Percentiles rank a stretch among this genome's conserved stretches.
Evolutionary conservation across 78 protist genomes (phyloP).

Genomic region (Diacronema lutheri): DNA sequence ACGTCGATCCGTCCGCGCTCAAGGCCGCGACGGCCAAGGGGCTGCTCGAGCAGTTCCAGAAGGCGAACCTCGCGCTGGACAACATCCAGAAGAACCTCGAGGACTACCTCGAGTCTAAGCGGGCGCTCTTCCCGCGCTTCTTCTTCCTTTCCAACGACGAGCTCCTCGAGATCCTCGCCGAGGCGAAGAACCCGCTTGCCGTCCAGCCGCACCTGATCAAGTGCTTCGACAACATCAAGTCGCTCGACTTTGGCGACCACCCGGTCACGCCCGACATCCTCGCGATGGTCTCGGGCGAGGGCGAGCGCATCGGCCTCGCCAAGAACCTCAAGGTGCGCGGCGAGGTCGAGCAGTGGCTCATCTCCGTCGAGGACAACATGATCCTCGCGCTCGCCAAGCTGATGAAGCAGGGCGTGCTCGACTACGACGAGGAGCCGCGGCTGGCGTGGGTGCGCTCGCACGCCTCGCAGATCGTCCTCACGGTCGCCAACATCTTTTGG

Average conservation of each 20-base stretch:
- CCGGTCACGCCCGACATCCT: constrained; percentile 20
- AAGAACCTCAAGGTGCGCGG: constrained; percentile 53
- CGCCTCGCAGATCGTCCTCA: constrained; percentile 59
- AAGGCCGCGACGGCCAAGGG: background rate
- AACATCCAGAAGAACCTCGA: constrained; percentile 62
- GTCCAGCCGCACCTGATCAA: constrained; percentile 75
- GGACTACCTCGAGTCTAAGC: constrained; percentile 71
- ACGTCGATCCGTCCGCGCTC: constrained; percentile 16
- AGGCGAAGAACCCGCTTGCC: constrained; percentile 63
- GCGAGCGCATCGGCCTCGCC: constrained; percentile 58
- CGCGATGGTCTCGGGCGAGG: constrained; percentile 63
- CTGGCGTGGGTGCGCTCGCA: constrained; percentile 52
- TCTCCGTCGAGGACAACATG: constrained; percentile 60
- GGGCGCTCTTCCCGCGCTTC: constrained; percentile 69
- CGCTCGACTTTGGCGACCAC: constrained; percentile 46
- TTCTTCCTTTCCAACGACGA: constrained; percentile 84
- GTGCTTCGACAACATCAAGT: constrained; percentile 47
- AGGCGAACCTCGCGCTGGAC: constrained; percentile 46
- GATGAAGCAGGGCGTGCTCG: constrained; percentile 22
- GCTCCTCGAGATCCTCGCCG: constrained; percentile 74
- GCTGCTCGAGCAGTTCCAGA: constrained; percentile 1
- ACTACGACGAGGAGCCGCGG: constrained; percentile 23
- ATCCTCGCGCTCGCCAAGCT: constrained; percentile 19
- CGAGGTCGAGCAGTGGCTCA: constrained; percentile 70
- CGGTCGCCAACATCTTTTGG: constrained; percentile 64